These are phyloP conservation scores for Paracoccidioides brasiliensis DNA, from an alignment of 2,329 filamentous ascomycete species.

Conservation along the genomic window DNA sequence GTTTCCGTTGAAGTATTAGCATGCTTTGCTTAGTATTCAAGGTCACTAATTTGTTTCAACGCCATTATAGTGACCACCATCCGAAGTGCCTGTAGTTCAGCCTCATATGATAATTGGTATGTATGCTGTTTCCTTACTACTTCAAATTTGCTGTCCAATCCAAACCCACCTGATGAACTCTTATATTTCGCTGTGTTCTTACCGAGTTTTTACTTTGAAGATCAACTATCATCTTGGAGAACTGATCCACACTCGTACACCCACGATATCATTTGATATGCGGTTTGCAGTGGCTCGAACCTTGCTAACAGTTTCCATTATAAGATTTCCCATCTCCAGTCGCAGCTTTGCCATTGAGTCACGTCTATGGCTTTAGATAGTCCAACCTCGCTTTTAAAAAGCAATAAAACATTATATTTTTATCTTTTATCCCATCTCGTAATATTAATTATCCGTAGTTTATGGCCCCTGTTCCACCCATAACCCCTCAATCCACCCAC, in stretches of 20 bases:
- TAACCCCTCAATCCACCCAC: conserved; percentile 22
- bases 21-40: conserved; percentile 8
- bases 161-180: conserved; percentile 42
- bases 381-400: background rate
- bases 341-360: background rate
- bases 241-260: conserved; percentile 34
- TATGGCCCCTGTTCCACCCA: too few relatives aligned
- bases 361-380: background rate
- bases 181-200: conserved; percentile 53
- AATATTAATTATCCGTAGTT: background rate
- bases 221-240: conserved; percentile 53
- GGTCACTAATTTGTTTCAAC: conserved; percentile 18
- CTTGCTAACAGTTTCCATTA: background rate
- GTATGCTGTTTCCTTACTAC: background rate
- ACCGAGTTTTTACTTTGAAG: conserved; percentile 47
- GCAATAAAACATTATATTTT: background rate
- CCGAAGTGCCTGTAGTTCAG: background rate
- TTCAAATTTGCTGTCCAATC: conserved; percentile 4
- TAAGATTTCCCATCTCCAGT: background rate
- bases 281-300: background rate
- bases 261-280: background rate
- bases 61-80: conserved; percentile 10
- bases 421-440: background rate
- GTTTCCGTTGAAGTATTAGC: conserved; percentile 11
- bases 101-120: background rate